phyloP scores from a whole-genome alignment of 441 rosid genomes.

The Gossypium gossypioides region DNA sequence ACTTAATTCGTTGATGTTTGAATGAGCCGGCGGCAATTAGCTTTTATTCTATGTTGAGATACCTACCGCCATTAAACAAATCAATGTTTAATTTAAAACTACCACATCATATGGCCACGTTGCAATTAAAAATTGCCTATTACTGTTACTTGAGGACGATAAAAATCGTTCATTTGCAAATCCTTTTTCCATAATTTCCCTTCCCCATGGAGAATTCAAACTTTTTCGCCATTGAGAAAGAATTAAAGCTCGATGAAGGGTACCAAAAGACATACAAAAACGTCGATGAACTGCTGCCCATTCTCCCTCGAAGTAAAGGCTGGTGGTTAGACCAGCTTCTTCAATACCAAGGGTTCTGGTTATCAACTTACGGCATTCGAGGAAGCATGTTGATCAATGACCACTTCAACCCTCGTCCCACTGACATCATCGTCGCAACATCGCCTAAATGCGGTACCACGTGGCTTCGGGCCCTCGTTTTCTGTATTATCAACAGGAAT shows the following conservation, averaged over 20 bases:
- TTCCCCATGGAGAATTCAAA: too few species aligned
- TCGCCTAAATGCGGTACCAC: constrained; percentile 60
- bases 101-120: too few species aligned
- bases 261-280: not conserved
- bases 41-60: too few species aligned
- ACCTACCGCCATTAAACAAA: too few species aligned
- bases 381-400: constrained; percentile 29
- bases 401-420: constrained; percentile 32
- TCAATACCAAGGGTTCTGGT: constrained; percentile 14
- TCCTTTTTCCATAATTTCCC: too few species aligned
- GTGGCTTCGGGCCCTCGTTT: constrained; percentile 39
- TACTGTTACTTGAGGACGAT: too few species aligned
- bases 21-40: too few species aligned
- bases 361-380: constrained; percentile 34
- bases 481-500: constrained; percentile 22
- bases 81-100: too few species aligned
- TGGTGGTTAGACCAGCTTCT: constrained; percentile 10
- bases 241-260: not conserved
- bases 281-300: not conserved
- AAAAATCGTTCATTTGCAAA: too few species aligned
- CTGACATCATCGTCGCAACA: constrained; percentile 39
- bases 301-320: constrained; percentile 24
- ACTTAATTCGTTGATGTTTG: too few species aligned
- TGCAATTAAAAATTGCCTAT: too few species aligned
- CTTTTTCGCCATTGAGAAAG: not conserved